Conservation (phyloP, 2,329 filamentous ascomycete species). For the Rasamsonia emersonii region DNA sequence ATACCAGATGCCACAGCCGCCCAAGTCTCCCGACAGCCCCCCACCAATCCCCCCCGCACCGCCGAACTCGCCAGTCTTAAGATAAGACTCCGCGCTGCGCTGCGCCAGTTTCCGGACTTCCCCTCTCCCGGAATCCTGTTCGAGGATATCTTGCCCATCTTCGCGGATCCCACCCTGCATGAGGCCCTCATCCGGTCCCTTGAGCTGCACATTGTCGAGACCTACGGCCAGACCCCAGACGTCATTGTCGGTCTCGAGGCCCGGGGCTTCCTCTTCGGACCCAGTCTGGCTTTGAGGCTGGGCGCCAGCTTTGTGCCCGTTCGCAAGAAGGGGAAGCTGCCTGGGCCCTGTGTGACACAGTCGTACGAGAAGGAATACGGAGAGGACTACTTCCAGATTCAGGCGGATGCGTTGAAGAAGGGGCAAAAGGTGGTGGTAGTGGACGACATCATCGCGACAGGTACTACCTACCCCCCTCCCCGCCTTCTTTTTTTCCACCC, state of each 20-base stretch:
- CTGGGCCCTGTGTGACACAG: constrained; percentile 77
- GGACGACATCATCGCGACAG: constrained; percentile 97
- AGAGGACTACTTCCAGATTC: constrained; percentile 91
- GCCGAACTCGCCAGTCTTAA: constrained; percentile 55
- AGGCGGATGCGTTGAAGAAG: constrained; percentile 70
- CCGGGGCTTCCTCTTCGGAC: constrained; percentile 90
- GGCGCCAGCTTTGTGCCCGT: constrained; percentile 86
- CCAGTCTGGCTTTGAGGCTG: constrained; percentile 72
- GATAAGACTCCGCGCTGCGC: constrained; percentile 58
- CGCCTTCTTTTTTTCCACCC: constrained; percentile 1
- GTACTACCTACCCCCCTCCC: constrained; percentile 40
- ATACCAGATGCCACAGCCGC: constrained; percentile 32
- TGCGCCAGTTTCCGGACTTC: constrained; percentile 87
- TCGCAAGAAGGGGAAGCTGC: constrained; percentile 91
- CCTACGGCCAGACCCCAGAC: constrained; percentile 63
- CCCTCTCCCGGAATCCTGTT: constrained; percentile 88
- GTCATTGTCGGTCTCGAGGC: constrained; percentile 90
- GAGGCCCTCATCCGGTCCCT: constrained; percentile 71
- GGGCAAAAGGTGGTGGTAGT: constrained; percentile 89
- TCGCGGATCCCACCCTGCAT: constrained; percentile 68
- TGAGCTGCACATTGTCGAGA: constrained; percentile 67
- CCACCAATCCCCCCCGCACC: constrained; percentile 39
- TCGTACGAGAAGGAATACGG: constrained; percentile 95
- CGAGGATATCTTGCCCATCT: constrained; percentile 96
- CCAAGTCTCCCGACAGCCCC: constrained; percentile 34